Base-by-base conservation (phyloP, 169 alveolate genomes). In the Theileria sp. region DNA sequence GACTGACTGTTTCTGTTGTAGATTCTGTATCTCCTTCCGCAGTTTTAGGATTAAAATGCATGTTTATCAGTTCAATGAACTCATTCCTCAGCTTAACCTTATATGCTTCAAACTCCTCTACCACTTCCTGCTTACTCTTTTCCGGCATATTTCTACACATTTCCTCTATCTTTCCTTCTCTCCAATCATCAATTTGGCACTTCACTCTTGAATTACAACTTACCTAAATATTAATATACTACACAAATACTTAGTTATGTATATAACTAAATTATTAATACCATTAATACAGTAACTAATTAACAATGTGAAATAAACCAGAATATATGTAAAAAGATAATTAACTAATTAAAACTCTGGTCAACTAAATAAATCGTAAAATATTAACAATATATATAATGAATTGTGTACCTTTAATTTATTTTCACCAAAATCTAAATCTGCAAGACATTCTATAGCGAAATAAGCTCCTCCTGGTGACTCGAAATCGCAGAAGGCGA, bases 171-270 rank as follows among this genome's bases (percentile, higher is more conserved):
- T 77, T 76, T 36, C 77, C 80, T 17, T 51, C 17, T 21, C 64
- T 73, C 90, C 90, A 84, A 8, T 26, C 86, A n/a, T 68, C 90
- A 17, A 84, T 77, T 62, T 68, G 69, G 4, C 80, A 70, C 34
- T 62, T 49, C n/a, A 84, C 90, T 30, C 70, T 84, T 54, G 61
- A 79, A 77, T 84, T 84, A 75, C 90, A 84, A 73, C 90, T 84
- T 50, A 84, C 81, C 88, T 81, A 36, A 1, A 12, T 25, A 21
- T 60, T 36, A 36, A 36, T 36, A 36, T 36, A n/a, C n/a, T n/a
- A n/a, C n/a, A n/a, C n/a, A n/a, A n/a, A n/a, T n/a, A n/a, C n/a
- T n/a, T n/a, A n/a, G n/a, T n/a, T n/a, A n/a, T n/a, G n/a, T n/a
- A n/a, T n/a, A n/a, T n/a, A n/a, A n/a, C n/a, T n/a, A n/a, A n/a